Base-by-base conservation (phyloP, 768 basidiomycete species). In the Lactifluus volemus region DNA sequence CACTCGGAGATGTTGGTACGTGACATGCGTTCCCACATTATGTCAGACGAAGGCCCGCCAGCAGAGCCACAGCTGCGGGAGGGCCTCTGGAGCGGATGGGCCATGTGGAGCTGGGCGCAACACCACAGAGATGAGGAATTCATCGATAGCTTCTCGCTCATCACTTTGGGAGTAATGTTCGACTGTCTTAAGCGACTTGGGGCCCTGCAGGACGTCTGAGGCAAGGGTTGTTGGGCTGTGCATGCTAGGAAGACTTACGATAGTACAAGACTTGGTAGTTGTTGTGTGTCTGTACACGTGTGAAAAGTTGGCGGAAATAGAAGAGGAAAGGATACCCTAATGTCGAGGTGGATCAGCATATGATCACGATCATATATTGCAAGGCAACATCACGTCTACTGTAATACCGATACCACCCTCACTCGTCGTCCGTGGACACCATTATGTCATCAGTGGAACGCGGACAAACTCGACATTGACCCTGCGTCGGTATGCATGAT, bases 71-170 rank as follows among this genome's bases (percentile, higher is more conserved):
- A 25, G n/a, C 62, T 80, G 44, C 64, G 72, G 53, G 71, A 67
- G n/a, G 75, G 73, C 1, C 73, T 91, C 30, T 71, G 74, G 54
- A 70, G 74, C 49, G 84, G 81, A 1, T 92, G 88, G 89, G 73
- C 70, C 15, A 84, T 82, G 10, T 91, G 87, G 88, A 71, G 74
- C 34, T 79, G 78, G 63, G 80, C 82, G 60, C 74, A 78, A 44
- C 67, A 73, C 45, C 75, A 76, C 57, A 68, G 66, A 29, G 36
- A 61, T 1, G 53, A 64, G 38, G 65, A 68, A 41, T 72, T 72
- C 4, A 67, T 70, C 9, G 77, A 81, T 58, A 89, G 86, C 67
- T 91, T 91, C 70, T 82, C 84, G 11, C 66, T 92, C 54, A 77
- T 91, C 53, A 82, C 83, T 1, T 73, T 90, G 50, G 78, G 78